Evolutionary conservation across 768 basidiomycete species (phyloP).

Genomic region (Trametes elegans): DNA sequence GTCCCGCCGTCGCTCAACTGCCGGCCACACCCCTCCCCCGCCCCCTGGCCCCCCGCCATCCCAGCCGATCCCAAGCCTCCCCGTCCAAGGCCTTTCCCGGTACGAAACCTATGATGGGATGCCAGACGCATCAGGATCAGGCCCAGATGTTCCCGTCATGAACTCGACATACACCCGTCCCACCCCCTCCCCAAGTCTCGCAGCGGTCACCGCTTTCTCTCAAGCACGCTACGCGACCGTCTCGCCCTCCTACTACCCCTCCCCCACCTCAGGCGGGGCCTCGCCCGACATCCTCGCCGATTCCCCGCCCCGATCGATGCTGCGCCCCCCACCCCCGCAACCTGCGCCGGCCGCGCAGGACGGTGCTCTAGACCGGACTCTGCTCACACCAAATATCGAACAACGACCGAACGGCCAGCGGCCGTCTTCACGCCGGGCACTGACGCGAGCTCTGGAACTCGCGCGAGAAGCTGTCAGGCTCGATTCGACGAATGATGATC

Average conservation of each 20-base stretch:
- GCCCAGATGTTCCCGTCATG: conserved; percentile 19
- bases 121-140: conserved; percentile 22
- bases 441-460: conserved; percentile 82
- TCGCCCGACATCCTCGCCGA: conserved; percentile 54
- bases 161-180: conserved; percentile 32
- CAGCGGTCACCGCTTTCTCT: conserved; percentile 61
- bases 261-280: conserved; percentile 24
- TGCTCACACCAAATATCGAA: conserved; percentile 39
- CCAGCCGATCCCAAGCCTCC: conserved; percentile 71
- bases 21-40: conserved; percentile 47
- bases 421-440: conserved; percentile 80
- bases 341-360: conserved; percentile 35
- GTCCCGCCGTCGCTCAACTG: conserved; percentile 69
- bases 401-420: conserved; percentile 47
- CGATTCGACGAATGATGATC: conserved; percentile 86
- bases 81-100: conserved; percentile 34
- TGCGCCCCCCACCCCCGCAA: conserved; percentile 29
- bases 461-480: conserved; percentile 89
- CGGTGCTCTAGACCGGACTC: conserved; percentile 40
- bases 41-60: conserved; percentile 72
- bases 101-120: conserved; percentile 30
- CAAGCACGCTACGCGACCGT: conserved; percentile 43
- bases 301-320: conserved; percentile 53
- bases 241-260: conserved; percentile 28
- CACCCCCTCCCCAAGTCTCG: conserved; percentile 46